Evolutionary conservation across 371 early-diverging fungal genomes (phyloP), one percentile per base, ranked within the genome.

Genomic region (Lichtheimia ornata): DNA sequence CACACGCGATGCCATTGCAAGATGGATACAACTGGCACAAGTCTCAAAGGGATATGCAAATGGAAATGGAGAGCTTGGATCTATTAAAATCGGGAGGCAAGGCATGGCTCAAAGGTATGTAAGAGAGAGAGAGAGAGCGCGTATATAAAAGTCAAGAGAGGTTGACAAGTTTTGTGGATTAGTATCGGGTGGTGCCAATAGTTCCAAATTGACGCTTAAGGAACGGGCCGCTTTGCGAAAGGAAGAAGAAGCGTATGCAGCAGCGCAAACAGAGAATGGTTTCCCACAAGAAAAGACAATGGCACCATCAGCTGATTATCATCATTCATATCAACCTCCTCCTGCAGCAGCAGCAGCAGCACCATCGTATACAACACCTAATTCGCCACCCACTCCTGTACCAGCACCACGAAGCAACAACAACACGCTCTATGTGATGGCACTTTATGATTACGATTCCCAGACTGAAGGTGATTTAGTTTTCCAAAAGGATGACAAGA

Each of bases 401-500:
- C 58, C 66, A n/a, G 52, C 66, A n/a, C 62, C 66, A 15, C 18
- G 20, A 11, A 54, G 50, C 22, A 24, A 15, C 17, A 51, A 53
- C 11, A 25, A 58, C 15, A 63, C 20, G 2, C 27, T 20, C 7
- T 79, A 71, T 61, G 79, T 78, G n/a, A 64, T 74, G 9, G 91
- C 91, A 12, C 63, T 91, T 30, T 91, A 90, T 67, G 89, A 91
- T 62, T 91, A 85, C 60, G 76, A 76, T n/a, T 89, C 88, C 5
- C 86, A 85, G 61, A 78, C 86, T 22, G 81, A 77, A 9, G 89
- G 88, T 7, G 92, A 91, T 60, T 63, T 91, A 61, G 61, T 76
- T n/a, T 89, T 91, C 73, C 62, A 67, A 4, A 84, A 83, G 63
- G 85, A 84, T 62, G 91, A 91, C 53, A 59, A 66, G 13, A 89